Percentiles rank a stretch among this genome's conserved stretches.
phyloP scores from a whole-genome alignment of 2,329 filamentous ascomycete species.

The Colletotrichum lentis region DNA sequence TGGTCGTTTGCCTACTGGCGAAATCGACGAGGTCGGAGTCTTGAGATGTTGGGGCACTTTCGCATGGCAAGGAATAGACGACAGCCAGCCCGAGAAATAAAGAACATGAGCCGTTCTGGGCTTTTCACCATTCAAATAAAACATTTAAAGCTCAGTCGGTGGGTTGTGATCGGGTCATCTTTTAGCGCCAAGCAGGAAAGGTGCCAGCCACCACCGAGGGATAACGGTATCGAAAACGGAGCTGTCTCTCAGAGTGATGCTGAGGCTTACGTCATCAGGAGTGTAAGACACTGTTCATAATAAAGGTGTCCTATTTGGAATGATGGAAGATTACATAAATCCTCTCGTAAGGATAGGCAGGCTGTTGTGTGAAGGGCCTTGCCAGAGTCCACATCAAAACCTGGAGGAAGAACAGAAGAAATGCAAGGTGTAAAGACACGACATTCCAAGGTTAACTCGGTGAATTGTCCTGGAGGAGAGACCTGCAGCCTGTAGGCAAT shows the following conservation, averaged over 20 bases:
- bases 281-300: too few species aligned
- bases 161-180: background rate
- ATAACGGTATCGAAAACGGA: background rate
- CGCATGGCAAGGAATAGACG: background rate
- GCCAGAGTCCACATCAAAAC: too few species aligned
- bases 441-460: too few species aligned
- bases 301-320: too few species aligned
- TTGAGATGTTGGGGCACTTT: background rate
- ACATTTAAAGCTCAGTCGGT: background rate
- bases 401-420: too few species aligned
- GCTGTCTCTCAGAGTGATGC: background rate
- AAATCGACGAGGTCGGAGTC: background rate
- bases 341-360: too few species aligned
- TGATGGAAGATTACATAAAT: too few species aligned
- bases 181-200: constrained; percentile 12
- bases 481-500: too few species aligned
- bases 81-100: background rate
- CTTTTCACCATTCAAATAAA: too few species aligned
- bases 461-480: too few species aligned
- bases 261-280: background rate
- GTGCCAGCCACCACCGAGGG: background rate
- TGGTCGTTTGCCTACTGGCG: background rate
- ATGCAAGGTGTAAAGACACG: too few species aligned
- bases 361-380: too few species aligned
- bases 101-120: accelerated